Evolutionary conservation across 164 flowering plant species (phyloP).

Genomic region (Berberis thunbergii): DNA sequence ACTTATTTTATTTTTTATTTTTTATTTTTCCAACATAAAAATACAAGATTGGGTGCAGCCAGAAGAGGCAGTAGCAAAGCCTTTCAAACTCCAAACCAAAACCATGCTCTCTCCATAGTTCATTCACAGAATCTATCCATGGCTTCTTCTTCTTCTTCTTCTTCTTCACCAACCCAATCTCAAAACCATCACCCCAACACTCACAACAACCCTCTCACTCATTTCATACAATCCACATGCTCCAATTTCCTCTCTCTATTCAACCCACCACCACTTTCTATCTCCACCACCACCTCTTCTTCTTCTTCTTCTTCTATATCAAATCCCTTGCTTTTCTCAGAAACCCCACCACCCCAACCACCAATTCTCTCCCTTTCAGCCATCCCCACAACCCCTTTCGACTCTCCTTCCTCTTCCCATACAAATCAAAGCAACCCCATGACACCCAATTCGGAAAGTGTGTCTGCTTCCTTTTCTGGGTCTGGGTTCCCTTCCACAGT

Average conservation of each 20-base stretch:
- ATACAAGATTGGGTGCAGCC: too few relatives aligned
- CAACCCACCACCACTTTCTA: not conserved
- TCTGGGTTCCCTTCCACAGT: conserved; percentile 49
- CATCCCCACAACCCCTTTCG: not conserved
- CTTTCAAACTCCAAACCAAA: too few relatives aligned
- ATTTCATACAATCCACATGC: not conserved
- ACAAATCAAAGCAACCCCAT: not conserved
- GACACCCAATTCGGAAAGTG: conserved; percentile 12
- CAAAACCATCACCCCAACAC: not conserved
- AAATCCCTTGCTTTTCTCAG: not conserved
- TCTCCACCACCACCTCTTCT: not conserved
- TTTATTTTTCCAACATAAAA: too few relatives aligned
- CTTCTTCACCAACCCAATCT: not conserved
- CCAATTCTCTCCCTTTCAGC: not conserved
- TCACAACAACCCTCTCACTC: not conserved
- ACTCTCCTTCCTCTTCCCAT: not conserved
- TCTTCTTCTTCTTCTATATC: not conserved
- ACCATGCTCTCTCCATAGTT: too few relatives aligned
- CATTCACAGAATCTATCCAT: not conserved
- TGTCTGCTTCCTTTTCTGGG: conserved; percentile 16
- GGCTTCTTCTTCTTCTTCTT: not conserved
- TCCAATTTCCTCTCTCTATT: not conserved
- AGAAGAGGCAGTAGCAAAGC: too few relatives aligned
- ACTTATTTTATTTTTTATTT: too few relatives aligned
- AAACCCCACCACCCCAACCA: not conserved